Evolutionary conservation across 805 yeast species (phyloP), one percentile per base, ranked within the genome.

Genomic region (Torulaspora maleeae): DNA sequence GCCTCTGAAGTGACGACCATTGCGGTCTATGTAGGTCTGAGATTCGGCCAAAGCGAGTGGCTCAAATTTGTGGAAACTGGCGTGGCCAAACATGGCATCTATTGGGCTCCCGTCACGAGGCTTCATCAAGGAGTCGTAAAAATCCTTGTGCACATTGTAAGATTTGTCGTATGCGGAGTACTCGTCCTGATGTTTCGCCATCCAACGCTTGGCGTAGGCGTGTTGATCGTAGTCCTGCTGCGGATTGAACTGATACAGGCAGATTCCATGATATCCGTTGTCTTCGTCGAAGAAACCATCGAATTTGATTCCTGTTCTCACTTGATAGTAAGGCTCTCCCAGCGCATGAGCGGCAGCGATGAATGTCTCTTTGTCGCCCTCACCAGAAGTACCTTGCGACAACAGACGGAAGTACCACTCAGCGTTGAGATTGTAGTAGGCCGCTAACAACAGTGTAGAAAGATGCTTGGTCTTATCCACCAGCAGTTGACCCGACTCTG

Each of bases 311-410:
- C 58, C 56, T 2, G 61, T 55, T 42, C 62, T 63, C 3, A 77
- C 74, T 61, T 82, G 89, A 58, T 74, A 78, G 60, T 72, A 80
- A 2, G 77, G 72, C 42, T 69, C 64, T 0, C 62, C 52, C 56
- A 77, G 56, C 1, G 68, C 80, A 43, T 73, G 71, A 3, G 89
- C 86, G 1, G 87, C 89, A 8, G 83, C 78, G 32, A 79, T 74
- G 53, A 82, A 83, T 0, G 91, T 82, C 57, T 84, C 91, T 59
- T 84, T 84, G 58, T 84, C 91, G 41, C 91, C 90, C 67, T 83
- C 85, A 22, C 91, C 91, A 1, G 87, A 80, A 20, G 79, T 71
- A 3, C 87, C 87, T 58, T 83, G 90, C 0, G 86, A 76, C 51
- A 84, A 70, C 46, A 84, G 63, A 9, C 82, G 83, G 55, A 83